phyloP scores from a whole-genome alignment of 2,329 filamentous ascomycete genomes.

The Anthostomella pinea region DNA sequence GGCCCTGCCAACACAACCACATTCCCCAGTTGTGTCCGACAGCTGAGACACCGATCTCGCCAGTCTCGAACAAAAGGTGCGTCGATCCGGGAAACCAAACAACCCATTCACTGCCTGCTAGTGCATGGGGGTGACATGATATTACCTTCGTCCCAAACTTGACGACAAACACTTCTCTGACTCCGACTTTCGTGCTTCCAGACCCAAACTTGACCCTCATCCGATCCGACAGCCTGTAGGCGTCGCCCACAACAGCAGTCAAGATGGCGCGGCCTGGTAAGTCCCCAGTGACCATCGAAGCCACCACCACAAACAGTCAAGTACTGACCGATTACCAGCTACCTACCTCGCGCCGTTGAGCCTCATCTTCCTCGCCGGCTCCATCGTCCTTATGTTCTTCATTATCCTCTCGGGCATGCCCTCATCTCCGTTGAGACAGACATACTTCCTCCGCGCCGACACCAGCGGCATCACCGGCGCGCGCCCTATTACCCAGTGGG shows the following conservation, averaged over 20 bases:
- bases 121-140: too few species aligned
- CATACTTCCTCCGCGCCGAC: constrained; percentile 82
- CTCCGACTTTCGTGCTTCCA: not conserved
- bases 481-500: constrained; percentile 73
- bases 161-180: not conserved
- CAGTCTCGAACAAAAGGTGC: too few species aligned
- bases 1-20: too few species aligned
- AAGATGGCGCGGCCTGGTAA: constrained; percentile 19
- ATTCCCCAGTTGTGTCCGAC: too few species aligned
- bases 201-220: not conserved
- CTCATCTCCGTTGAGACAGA: constrained; percentile 61
- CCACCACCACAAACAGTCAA: not conserved
- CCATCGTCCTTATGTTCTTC: constrained; percentile 56
- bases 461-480: constrained; percentile 71
- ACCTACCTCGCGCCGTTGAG: constrained; percentile 25
- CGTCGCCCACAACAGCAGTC: not conserved
- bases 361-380: constrained; percentile 46
- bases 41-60: too few species aligned
- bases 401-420: constrained; percentile 55
- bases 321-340: constrained; percentile 3
- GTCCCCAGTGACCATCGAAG: not conserved
- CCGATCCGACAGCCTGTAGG: not conserved
- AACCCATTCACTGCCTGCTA: too few species aligned
- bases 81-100: too few species aligned
- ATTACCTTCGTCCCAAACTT: not conserved